Evolutionary conservation across 2,329 filamentous ascomycete genomes (phyloP), one percentile per base, ranked within the genome.

Genomic region (Diaporthe vaccinii): DNA sequence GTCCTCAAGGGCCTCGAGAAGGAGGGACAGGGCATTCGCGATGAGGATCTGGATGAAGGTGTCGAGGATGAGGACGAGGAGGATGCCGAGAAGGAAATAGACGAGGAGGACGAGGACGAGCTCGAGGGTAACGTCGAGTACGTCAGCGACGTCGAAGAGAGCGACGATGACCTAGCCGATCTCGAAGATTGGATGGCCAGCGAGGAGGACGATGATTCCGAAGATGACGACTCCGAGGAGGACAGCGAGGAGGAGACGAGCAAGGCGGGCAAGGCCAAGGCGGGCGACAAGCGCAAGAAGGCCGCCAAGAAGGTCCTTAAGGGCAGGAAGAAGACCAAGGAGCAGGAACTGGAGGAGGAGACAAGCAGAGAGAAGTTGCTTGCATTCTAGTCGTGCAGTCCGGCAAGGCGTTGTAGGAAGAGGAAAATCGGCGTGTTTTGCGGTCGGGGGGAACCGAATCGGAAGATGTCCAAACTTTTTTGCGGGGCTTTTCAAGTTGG

Each of bases 141-240:
- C 81, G 95, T 98, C 75, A 96, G 94, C 81, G 97, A 98, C 83
- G 86, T 98, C 74, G 96, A 96, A 62, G 95, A 94, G 82, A 94
- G 93, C 78, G 94, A 96, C 76, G 93, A 95, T 74, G 94, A 95
- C 79, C 86, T 95, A 28, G 91, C 90, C 72, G 94, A 95, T 81
- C 90, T 98, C 69, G 94, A 98, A 84, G 96, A 98, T 82, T 98
- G 96, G 96, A 88, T 98, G 68, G 95, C 93, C 79, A 95, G 92
- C 76, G 93, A 90, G n/a, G 90, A 91, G 3, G 90, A 90, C 15
- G 90, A 90, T 6, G 91, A 91, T 28, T 90, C 91, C 17, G 89
- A 88, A 9, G 90, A 90, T 46, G 86, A 89, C 51, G 89, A 88
- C 57, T 88, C 89, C 69, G 87, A 88, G 77, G 83, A 85, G 75